These are phyloP conservation scores for Leccinum fibrillosum DNA, from an alignment of 768 basidiomycete species.

Conservation along the genomic window DNA sequence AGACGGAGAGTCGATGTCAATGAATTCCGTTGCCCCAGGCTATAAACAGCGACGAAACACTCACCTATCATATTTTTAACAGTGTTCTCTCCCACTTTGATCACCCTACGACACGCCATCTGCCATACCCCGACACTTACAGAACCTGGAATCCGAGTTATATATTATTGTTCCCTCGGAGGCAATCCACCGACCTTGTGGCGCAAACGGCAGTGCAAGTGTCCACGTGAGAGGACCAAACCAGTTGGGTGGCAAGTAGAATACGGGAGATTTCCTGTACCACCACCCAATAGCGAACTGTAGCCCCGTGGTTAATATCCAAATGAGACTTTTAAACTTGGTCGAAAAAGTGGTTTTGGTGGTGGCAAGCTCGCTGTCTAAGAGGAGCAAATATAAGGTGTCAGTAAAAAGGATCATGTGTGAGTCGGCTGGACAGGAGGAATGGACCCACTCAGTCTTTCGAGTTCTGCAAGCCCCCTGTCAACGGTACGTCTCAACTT, in stretches of 20 bases:
- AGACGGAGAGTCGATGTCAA: not conserved
- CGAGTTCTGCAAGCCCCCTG: constrained; percentile 86
- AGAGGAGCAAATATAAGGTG: not conserved
- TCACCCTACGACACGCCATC: constrained; percentile 87
- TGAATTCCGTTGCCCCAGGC: not conserved
- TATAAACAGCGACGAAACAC: constrained; percentile 14
- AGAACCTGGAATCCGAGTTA: constrained; percentile 52
- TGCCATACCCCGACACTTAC: constrained; percentile 95
- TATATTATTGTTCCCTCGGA: not conserved
- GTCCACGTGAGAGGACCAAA: constrained; percentile 87
- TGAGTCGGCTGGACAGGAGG: not conserved
- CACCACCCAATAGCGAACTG: constrained; percentile 88
- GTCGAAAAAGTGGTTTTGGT: constrained; percentile 61
- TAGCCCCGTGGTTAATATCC: constrained; percentile 83
- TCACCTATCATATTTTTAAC: constrained; percentile 60
- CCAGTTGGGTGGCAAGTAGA: constrained; percentile 91
- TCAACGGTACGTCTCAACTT: constrained; percentile 87
- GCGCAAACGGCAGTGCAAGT: constrained; percentile 88
- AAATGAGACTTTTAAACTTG: constrained; percentile 71
- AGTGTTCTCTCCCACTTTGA: constrained; percentile 70
- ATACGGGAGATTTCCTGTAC: constrained; percentile 87
- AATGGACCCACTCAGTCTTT: constrained; percentile 78
- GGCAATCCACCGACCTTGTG: constrained; percentile 53
- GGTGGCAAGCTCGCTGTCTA: constrained; percentile 67
- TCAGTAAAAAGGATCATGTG: not conserved